A percentile compares a stretch with the other conserved stretches of the same genome.
Evolutionary conservation across 73 alveolate species (phyloP).

Genomic region (Paraurostyla sp.): DNA sequence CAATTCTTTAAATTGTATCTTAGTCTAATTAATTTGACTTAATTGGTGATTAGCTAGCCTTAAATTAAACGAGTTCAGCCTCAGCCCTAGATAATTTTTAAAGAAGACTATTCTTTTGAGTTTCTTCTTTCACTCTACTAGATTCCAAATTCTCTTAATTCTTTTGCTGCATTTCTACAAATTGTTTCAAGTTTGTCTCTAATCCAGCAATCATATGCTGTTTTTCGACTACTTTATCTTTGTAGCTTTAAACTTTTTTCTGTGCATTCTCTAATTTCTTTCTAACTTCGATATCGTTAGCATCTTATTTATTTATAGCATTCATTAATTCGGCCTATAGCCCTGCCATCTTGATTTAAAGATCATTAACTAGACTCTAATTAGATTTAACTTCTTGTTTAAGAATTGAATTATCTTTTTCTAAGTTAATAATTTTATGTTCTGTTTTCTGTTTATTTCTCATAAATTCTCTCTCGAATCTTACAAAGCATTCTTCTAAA

Average conservation of each 20-base stretch:
- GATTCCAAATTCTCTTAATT: constrained; percentile 9
- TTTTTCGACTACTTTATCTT: constrained; percentile 25
- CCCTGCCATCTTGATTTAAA: neutral
- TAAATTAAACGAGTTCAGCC: neutral
- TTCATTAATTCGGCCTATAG: constrained; percentile 5
- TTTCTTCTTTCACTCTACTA: neutral
- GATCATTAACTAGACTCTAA: neutral
- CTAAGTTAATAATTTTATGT: neutral
- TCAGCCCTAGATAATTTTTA: neutral
- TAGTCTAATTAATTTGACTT: neutral
- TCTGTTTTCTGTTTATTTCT: constrained; percentile 5
- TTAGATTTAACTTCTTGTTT: neutral
- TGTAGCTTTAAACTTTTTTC: constrained; percentile 29
- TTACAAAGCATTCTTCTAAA: constrained; percentile 67
- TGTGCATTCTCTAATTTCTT: constrained; percentile 49
- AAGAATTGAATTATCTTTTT: neutral
- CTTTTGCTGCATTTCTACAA: neutral
- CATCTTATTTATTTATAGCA: neutral
- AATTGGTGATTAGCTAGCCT: too few species aligned
- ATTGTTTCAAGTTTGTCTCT: neutral
- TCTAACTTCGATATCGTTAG: constrained; percentile 41
- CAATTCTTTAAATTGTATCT: neutral
- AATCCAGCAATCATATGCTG: neutral
- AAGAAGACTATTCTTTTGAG: neutral
- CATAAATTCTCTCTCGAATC: constrained; percentile 56